Percentiles rank a stretch among this genome's conserved stretches.
Evolutionary conservation across 495 filamentous ascomycete species (phyloP).

Genomic region (Annulohypoxylon bovei): DNA sequence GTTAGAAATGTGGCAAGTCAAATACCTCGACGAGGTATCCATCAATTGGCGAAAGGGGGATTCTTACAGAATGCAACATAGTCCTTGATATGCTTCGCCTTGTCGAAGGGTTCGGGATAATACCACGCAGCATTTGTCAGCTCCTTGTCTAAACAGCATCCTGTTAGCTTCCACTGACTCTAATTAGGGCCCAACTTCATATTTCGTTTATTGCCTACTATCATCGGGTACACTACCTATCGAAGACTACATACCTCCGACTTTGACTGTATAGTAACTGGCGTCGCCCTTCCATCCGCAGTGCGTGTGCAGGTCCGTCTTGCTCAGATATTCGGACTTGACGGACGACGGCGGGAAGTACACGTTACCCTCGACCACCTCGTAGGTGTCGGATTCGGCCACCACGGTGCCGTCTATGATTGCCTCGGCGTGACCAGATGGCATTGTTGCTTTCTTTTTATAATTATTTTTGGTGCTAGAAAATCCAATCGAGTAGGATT

Average conservation of each 20-base stretch:
- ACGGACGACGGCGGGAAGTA: slow-evolving; percentile 67
- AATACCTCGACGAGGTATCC: neutral
- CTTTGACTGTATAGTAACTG: slow-evolving; percentile 71
- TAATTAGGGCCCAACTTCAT: neutral
- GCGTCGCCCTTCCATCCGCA: slow-evolving; percentile 79
- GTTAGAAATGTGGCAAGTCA: slow-evolving; percentile 16
- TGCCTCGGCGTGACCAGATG: slow-evolving; percentile 62
- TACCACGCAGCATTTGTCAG: slow-evolving; percentile 74
- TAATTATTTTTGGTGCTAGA: neutral
- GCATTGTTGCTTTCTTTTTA: slow-evolving; percentile 35
- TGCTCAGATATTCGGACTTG: slow-evolving; percentile 53
- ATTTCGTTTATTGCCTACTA: neutral
- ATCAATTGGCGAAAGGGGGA: neutral
- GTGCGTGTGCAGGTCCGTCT: slow-evolving; percentile 53
- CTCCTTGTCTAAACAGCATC: slow-evolving; percentile 52
- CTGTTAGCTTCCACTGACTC: neutral
- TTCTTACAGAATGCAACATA: slow-evolving; percentile 74
- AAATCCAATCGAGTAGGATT: too few species aligned
- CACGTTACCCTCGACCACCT: slow-evolving; percentile 76
- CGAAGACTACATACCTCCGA: slow-evolving; percentile 58
- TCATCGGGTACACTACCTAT: neutral
- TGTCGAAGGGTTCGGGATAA: slow-evolving; percentile 68
- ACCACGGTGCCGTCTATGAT: slow-evolving; percentile 66
- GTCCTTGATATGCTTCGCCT: slow-evolving; percentile 67
- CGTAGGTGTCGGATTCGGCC: slow-evolving; percentile 69